Percentiles rank a stretch among this genome's conserved stretches.
Evolutionary conservation across 495 filamentous ascomycete genomes (phyloP).

Genomic region (Amniculicola lignicola): DNA sequence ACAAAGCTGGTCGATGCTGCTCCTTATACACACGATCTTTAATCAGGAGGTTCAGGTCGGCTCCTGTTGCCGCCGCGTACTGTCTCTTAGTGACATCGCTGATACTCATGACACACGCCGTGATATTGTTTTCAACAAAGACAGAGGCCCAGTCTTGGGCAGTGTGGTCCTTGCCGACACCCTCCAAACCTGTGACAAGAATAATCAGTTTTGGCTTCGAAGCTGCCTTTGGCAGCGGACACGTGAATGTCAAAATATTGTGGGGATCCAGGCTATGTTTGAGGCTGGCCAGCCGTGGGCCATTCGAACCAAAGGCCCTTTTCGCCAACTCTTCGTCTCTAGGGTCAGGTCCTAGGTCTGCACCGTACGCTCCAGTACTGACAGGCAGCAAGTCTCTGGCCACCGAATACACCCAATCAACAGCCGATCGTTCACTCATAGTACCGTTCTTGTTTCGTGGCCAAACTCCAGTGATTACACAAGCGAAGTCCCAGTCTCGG

Average conservation of each 20-base stretch:
- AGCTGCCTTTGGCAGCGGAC: slow-evolving; percentile 48
- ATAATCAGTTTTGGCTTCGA: slow-evolving; percentile 53
- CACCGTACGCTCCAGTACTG: slow-evolving; percentile 56
- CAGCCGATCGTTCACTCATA: slow-evolving; percentile 43
- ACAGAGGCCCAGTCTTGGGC: slow-evolving; percentile 52
- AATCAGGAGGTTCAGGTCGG: slow-evolving; percentile 51
- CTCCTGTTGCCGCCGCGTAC: slow-evolving; percentile 55
- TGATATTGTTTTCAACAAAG: slow-evolving; percentile 42
- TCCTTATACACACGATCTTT: slow-evolving; percentile 60
- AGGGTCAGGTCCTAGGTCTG: slow-evolving; percentile 63
- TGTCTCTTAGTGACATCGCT: slow-evolving; percentile 59
- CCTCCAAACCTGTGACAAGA: slow-evolving; percentile 58
- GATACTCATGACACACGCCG: slow-evolving; percentile 53
- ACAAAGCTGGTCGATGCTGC: slow-evolving; percentile 55
- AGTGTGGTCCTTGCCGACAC: slow-evolving; percentile 62
- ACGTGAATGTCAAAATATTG: slow-evolving; percentile 55
- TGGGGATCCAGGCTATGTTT: slow-evolving; percentile 52
- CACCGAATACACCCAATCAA: slow-evolving; percentile 58
- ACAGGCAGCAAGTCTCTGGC: slow-evolving; percentile 49
- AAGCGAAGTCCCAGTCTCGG: slow-evolving; percentile 63
- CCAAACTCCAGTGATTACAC: slow-evolving; percentile 64
- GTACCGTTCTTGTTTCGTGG: slow-evolving; percentile 53
- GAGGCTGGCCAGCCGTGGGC: slow-evolving; percentile 50
- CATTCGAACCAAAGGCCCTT: slow-evolving; percentile 58
- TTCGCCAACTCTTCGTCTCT: slow-evolving; percentile 52